These are phyloP conservation scores for Eucalyptus curtisii DNA, from an alignment of 345 rosid species.

Conservation along the genomic window DNA sequence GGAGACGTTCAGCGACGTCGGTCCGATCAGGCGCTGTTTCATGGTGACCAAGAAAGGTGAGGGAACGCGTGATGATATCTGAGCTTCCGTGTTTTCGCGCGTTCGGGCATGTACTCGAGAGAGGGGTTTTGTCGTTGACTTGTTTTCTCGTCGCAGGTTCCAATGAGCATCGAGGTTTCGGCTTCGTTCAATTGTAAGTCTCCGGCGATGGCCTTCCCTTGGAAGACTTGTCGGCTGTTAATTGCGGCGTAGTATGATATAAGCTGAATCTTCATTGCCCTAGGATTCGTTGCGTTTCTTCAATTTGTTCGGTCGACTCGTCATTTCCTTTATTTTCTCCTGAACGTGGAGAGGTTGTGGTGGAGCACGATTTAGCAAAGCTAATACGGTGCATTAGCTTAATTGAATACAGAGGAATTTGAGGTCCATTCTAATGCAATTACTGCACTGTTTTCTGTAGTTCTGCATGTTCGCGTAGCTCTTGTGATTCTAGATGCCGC, in stretches of 20 bases:
- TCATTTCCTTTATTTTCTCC: neutral
- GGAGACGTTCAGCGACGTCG: constrained; percentile 80
- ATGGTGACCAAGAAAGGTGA: constrained; percentile 73
- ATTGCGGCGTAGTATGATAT: neutral
- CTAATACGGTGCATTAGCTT: neutral
- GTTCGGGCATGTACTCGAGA: neutral
- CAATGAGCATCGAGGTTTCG: constrained; percentile 70
- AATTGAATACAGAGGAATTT: neutral
- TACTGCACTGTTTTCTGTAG: neutral
- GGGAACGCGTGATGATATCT: neutral
- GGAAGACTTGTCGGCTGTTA: neutral
- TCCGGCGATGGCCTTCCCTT: neutral
- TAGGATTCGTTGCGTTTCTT: neutral
- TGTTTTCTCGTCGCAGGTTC: constrained; percentile 44
- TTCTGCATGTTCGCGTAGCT: neutral
- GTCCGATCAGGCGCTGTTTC: constrained; percentile 90
- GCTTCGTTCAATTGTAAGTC: constrained; percentile 78
- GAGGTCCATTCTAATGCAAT: neutral
- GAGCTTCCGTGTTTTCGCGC: neutral
- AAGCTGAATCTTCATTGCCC: neutral
- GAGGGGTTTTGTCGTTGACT: neutral
- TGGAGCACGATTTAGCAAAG: neutral
- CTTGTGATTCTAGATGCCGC: neutral
- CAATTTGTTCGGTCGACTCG: neutral
- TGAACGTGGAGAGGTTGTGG: neutral